These are phyloP conservation scores for Luffa acutangula DNA, from an alignment of 306 rosid genomes.

Conservation along the genomic window DNA sequence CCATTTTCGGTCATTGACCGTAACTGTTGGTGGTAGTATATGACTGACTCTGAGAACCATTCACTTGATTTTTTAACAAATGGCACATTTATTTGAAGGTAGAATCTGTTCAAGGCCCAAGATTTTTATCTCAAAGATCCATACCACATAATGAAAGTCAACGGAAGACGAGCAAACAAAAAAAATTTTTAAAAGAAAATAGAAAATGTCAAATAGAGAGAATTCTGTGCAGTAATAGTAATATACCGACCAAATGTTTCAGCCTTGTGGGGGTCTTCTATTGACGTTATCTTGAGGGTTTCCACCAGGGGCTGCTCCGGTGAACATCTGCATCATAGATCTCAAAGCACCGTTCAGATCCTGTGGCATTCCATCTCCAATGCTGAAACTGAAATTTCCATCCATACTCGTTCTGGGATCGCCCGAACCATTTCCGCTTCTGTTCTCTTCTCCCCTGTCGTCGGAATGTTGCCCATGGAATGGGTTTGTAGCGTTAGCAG, in stretches of 20 bases:
- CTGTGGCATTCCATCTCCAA: slow-evolving; percentile 57
- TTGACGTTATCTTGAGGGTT: slow-evolving; percentile 34
- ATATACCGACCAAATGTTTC: slow-evolving; percentile 8
- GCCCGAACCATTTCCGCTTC: slow-evolving; percentile 15
- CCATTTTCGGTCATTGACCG: background rate
- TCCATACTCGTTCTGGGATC: slow-evolving; percentile 41
- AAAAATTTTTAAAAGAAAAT: background rate
- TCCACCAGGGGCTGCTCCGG: slow-evolving; percentile 32
- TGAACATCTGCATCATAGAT: slow-evolving; percentile 60
- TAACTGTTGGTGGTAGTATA: too few species aligned
- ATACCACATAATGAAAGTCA: background rate
- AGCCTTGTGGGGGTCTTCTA: slow-evolving; percentile 50
- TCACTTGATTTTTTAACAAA: background rate
- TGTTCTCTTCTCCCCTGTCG: slow-evolving; percentile 28
- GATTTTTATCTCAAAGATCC: background rate
- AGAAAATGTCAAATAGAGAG: background rate
- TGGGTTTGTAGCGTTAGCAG: slow-evolving; percentile 27
- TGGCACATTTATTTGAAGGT: background rate
- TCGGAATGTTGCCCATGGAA: slow-evolving; percentile 36
- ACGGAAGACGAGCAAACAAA: background rate
- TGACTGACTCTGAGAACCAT: background rate
- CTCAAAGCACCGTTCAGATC: slow-evolving; percentile 49
- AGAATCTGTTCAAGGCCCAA: background rate
- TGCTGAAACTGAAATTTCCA: slow-evolving; percentile 38
- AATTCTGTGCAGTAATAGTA: slow-evolving; percentile 8